These are phyloP conservation scores for Moesziomyces sp. DNA, from an alignment of 1,284 basidiomycete genomes.

Conservation along the genomic window DNA sequence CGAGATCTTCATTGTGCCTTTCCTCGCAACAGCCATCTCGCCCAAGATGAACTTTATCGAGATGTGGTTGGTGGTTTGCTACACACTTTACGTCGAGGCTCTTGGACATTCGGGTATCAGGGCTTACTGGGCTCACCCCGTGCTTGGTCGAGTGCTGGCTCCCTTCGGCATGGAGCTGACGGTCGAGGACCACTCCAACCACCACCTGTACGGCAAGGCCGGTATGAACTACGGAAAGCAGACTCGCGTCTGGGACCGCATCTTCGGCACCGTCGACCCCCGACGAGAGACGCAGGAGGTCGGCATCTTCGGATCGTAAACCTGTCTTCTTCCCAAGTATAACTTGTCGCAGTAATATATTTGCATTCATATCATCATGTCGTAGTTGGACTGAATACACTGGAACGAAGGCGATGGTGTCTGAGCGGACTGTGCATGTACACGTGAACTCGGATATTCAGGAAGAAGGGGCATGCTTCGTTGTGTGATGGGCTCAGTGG, in stretches of 20 bases:
- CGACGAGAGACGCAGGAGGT: slow-evolving; percentile 53
- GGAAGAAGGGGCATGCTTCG: too few relatives aligned
- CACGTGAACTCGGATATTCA: too few relatives aligned
- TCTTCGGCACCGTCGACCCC: slow-evolving; percentile 64
- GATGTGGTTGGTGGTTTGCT: slow-evolving; percentile 53
- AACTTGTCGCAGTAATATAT: too few relatives aligned
- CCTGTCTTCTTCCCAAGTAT: neutral
- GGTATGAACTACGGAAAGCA: slow-evolving; percentile 66
- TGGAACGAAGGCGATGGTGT: too few relatives aligned
- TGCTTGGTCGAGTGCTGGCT: slow-evolving; percentile 39
- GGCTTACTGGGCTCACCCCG: slow-evolving; percentile 50
- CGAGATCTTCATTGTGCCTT: slow-evolving; percentile 59
- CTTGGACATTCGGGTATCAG: slow-evolving; percentile 62
- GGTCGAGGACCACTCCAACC: slow-evolving; percentile 67
- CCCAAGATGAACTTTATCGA: slow-evolving; percentile 61
- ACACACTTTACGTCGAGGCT: slow-evolving; percentile 55
- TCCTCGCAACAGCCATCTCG: slow-evolving; percentile 49
- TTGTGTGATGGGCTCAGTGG: too few relatives aligned
- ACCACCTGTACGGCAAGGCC: slow-evolving; percentile 64
- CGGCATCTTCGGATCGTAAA: slow-evolving; percentile 32
- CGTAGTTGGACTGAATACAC: too few relatives aligned
- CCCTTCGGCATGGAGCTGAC: slow-evolving; percentile 60
- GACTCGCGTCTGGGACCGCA: slow-evolving; percentile 62
- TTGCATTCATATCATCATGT: too few relatives aligned
- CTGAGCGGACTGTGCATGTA: too few relatives aligned